Evolutionary conservation across 495 filamentous ascomycete genomes (phyloP).

Genomic region (Penicillium soppii): DNA sequence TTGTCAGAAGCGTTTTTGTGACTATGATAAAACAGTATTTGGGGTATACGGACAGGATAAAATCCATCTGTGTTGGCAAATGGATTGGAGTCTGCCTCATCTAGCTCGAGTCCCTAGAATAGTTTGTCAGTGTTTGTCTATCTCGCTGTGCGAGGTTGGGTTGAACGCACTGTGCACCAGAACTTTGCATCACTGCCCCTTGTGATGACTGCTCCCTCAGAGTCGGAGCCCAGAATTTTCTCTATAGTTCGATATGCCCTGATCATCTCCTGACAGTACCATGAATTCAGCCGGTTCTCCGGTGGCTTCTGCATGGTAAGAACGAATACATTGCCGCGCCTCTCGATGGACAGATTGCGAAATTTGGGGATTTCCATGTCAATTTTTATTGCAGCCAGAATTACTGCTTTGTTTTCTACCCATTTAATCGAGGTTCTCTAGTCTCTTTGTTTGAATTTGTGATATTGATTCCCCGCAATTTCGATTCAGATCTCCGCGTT

Average conservation of each 20-base stretch:
- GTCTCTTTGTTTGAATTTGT: no score
- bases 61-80: conserved; percentile 52
- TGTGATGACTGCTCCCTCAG: conserved; percentile 48
- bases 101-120: conserved; percentile 43
- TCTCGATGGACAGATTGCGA: conserved; percentile 25
- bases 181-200: conserved; percentile 49
- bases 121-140: neutral
- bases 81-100: conserved; percentile 46
- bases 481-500: conserved; percentile 4
- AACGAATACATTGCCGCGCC: conserved; percentile 44
- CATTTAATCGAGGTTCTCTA: no score
- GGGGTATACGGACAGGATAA: conserved; percentile 30
- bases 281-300: conserved; percentile 48
- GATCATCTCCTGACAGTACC: conserved; percentile 50
- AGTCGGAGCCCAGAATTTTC: conserved; percentile 34
- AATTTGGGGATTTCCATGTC: conserved; percentile 27
- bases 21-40: neutral
- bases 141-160: neutral
- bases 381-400: neutral
- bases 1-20: neutral
- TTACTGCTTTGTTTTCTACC: neutral
- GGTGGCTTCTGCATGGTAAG: conserved; percentile 50
- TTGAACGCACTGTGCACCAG: conserved; percentile 42
- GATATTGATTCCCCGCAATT: conserved; percentile 18
- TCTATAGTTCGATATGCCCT: conserved; percentile 43